Evolutionary conservation across 345 rosid genomes (phyloP), one percentile per base, ranked within the genome.

Genomic region (Gynandropsis gynandra): DNA sequence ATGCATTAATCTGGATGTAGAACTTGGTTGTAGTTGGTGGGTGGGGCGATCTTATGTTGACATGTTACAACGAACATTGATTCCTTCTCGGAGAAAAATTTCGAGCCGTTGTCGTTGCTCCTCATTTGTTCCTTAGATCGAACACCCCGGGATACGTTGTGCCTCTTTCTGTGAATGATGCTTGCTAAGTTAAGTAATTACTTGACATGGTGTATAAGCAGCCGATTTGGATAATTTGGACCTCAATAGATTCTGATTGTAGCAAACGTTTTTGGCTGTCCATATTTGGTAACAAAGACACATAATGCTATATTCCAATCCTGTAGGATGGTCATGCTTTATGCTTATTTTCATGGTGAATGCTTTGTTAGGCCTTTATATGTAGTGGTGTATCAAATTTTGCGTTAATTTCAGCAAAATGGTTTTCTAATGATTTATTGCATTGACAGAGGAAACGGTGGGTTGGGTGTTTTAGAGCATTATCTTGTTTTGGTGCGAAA

Each of bases 401-500:
- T n/a, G n/a, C n/a, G n/a, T n/a, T n/a, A n/a, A n/a, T n/a, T n/a
- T n/a, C n/a, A n/a, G n/a, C n/a, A n/a, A n/a, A n/a, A n/a, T n/a
- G 33, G 52, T 4, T 39, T 47, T 38, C 12, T 43, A 47, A 33
- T 34, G 43, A 44, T 24, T 24, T 7, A 18, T 33, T 45, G 49
- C 40, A 20, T 58, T 72, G 57, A 41, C 81, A 89, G 90, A 72
- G 74, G 62, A 86, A 83, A 76, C 66, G 86, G 71, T 89, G 95
- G 90, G 87, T 82, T 54, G 88, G 90, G 43, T 89, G 97, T 66
- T 89, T 69, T 74, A 86, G 80, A 40, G 84, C 81, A 7, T 72
- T 89, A 39, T 71, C 94, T 49, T 89, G 97, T 72, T 89, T 89
- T 20, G 73, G 85, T 64, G n/a, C 74, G 1, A 83, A 81, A 42